A percentile compares a stretch with the other conserved stretches of the same genome.
Conservation (phyloP, 2,329 filamentous ascomycete species). For the Trichoderma guizhouense region DNA sequence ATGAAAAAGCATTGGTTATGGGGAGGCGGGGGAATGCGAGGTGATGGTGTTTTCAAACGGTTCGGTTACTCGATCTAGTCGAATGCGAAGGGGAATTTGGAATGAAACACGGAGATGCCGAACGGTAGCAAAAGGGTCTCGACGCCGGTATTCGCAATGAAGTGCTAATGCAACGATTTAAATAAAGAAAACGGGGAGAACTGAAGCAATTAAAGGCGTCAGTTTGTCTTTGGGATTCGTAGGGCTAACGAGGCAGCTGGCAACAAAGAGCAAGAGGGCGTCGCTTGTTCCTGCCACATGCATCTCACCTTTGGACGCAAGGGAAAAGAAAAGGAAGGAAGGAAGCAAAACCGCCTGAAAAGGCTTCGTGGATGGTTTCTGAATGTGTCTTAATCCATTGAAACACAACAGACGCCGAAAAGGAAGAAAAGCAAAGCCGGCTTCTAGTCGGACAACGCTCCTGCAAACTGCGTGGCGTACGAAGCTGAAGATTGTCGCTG, state of each 20-base stretch:
- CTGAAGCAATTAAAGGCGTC: not conserved
- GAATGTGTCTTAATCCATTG: slow-evolving; percentile 6
- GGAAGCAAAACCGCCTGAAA: not conserved
- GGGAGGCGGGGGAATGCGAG: not conserved
- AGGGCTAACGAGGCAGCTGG: not conserved
- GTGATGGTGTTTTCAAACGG: not conserved
- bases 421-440: not conserved
- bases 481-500: slow-evolving; percentile 8
- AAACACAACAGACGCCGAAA: not conserved
- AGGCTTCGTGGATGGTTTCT: not conserved
- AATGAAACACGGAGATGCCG: slow-evolving; percentile 3
- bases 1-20: not conserved
- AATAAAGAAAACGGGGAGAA: not conserved
- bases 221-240: not conserved
- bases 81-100: not conserved
- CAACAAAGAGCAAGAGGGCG: not conserved
- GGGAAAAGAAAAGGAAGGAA: slow-evolving; percentile 12
- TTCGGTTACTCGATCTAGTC: not conserved
- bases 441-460: not conserved
- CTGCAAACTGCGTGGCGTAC: not conserved
- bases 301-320: slow-evolving; percentile 18
- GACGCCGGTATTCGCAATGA: not conserved
- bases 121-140: not conserved
- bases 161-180: not conserved
- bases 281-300: not conserved